phyloP scores from a whole-genome alignment of 164 flowering plant genomes.

The Saururus chinensis region DNA sequence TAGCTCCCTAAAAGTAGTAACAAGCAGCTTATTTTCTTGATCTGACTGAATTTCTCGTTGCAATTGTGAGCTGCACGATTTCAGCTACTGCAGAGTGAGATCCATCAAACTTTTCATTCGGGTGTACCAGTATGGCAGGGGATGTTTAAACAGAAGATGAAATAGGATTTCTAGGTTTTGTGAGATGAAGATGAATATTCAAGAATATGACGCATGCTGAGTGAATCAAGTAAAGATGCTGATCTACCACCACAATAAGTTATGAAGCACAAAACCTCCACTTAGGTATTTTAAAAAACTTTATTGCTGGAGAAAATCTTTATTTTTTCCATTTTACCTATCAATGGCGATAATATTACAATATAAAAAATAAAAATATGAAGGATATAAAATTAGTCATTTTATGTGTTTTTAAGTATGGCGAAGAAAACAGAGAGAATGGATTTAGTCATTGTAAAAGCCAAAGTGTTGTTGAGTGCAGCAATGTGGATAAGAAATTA shows the following conservation, averaged over 20 bases:
- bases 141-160: slow-evolving; percentile 12
- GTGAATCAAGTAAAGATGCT: slow-evolving; percentile 68
- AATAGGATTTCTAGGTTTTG: slow-evolving; percentile 18
- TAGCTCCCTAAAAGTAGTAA: too few species aligned
- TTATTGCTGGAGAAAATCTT: background rate
- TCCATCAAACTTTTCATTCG: slow-evolving; percentile 54
- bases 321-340: background rate
- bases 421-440: slow-evolving; percentile 44
- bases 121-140: slow-evolving; percentile 9
- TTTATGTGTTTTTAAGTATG: slow-evolving; percentile 33
- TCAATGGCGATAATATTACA: background rate
- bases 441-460: slow-evolving; percentile 56
- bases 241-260: slow-evolving; percentile 86
- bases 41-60: slow-evolving; percentile 39
- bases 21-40: slow-evolving; percentile 56
- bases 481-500: slow-evolving; percentile 86
- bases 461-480: slow-evolving; percentile 64
- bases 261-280: too few species aligned
- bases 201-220: slow-evolving; percentile 80
- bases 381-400: background rate
- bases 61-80: slow-evolving; percentile 47
- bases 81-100: slow-evolving; percentile 74
- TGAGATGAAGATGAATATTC: slow-evolving; percentile 81
- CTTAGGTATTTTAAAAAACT: slow-evolving; percentile 2
- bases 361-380: background rate